Evolutionary conservation across 1,284 basidiomycete genomes (phyloP).

Genomic region (Takashimella koratensis): DNA sequence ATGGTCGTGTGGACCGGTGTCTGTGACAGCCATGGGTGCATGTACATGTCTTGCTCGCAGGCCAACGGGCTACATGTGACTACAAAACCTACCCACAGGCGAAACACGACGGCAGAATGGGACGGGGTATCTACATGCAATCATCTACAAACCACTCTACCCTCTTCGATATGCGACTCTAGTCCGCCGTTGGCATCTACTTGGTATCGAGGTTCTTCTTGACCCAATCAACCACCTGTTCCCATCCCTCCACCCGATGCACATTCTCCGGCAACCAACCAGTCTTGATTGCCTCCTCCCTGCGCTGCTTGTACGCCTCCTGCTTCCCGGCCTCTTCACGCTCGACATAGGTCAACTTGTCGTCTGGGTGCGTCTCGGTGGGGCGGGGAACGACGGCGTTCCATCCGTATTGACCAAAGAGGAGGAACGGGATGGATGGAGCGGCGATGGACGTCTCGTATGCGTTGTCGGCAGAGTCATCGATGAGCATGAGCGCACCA

Average conservation of each 20-base stretch:
- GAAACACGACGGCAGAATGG: too few species aligned
- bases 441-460: constrained; percentile 54
- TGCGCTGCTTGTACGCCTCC: constrained; percentile 36
- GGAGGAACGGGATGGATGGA: constrained; percentile 57
- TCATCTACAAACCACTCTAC: neutral
- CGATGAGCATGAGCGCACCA: constrained; percentile 63
- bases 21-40: too few species aligned
- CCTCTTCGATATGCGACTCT: constrained; percentile 1
- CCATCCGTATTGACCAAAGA: constrained; percentile 76
- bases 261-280: constrained; percentile 45
- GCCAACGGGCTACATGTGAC: too few species aligned
- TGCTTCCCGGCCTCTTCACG: constrained; percentile 48
- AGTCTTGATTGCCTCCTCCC: constrained; percentile 25
- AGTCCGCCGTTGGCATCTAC: too few species aligned
- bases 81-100: too few species aligned
- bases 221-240: constrained; percentile 46
- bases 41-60: too few species aligned
- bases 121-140: neutral
- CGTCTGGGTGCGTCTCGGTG: constrained; percentile 42
- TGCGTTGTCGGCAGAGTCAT: constrained; percentile 75
- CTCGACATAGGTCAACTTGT: constrained; percentile 60
- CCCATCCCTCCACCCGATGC: constrained; percentile 41
- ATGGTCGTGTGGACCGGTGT: too few species aligned
- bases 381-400: constrained; percentile 53
- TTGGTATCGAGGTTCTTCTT: constrained; percentile 14